phyloP scores from a whole-genome alignment of 1,284 basidiomycete genomes.

The Microbotryomycetes sp. region DNA sequence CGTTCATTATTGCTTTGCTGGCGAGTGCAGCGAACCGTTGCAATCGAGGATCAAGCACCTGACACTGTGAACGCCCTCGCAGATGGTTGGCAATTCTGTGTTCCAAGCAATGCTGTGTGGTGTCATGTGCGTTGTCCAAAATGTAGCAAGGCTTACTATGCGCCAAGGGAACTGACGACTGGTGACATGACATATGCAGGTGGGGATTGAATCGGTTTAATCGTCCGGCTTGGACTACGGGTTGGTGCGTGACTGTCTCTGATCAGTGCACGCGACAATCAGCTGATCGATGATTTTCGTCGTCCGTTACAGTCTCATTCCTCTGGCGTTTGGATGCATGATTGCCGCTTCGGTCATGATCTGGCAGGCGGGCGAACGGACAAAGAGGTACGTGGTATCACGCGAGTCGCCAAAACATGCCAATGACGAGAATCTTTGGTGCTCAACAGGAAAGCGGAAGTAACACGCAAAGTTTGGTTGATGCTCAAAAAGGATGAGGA shows the following conservation, averaged over 20 bases:
- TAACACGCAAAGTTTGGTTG: constrained; percentile 2
- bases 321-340: constrained; percentile 5
- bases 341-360: constrained; percentile 9
- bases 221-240: constrained; percentile 15
- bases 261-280: not conserved
- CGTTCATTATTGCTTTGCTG: constrained; percentile 4
- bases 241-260: not conserved
- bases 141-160: no score
- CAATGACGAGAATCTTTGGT: no score
- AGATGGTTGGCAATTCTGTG: constrained; percentile 6
- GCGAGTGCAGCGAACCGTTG: not conserved
- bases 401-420: no score
- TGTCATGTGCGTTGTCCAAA: constrained; percentile 9
- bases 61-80: not conserved
- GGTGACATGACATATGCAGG: not conserved
- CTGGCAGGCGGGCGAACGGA: constrained; percentile 5
- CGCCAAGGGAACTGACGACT: no score
- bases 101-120: constrained; percentile 11
- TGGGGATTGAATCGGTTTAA: constrained; percentile 5
- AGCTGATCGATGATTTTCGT: no score
- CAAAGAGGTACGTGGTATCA: constrained; percentile 9
- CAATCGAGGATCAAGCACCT: no score
- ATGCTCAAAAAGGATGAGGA: constrained; percentile 16
- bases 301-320: not conserved
- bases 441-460: constrained; percentile 12